Base-by-base conservation (phyloP, 192 early-diverging fungal species). In the Backusella morwellensis region DNA sequence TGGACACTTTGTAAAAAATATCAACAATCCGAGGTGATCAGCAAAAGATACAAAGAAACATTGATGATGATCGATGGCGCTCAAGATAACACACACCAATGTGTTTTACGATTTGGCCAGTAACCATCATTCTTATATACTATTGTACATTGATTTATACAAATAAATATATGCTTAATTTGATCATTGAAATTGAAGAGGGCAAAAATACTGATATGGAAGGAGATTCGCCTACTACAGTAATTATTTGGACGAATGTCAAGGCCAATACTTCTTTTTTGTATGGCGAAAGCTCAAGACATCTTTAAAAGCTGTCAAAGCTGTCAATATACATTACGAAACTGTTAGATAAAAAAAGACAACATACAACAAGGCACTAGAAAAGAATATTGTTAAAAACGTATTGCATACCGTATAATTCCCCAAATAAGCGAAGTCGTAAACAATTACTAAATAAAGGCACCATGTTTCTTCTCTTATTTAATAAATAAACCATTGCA, bases 281-380 rank as follows among this genome's bases (percentile, higher is more conserved):
- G 6, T n/a, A n/a, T 4, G 19, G 17, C 66, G 66, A 90, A 81
- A 40, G 83, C 75, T 17, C 88, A 50, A 36, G 86, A 84, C 41
- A 88, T 35, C 67, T 19, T 19, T n/a, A n/a, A 15, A 68, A 32
- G 15, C 67, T 34, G 67, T 32, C 19, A 38, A 68, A 11, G 2
- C 35, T 7, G 8, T 14, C 14, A 38, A 68, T 34, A 34, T 38
- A 4, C 29, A 68, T 35, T 34, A 9, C 17, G 67, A 68, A 34
- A 21, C 67, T 38, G 67, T 8, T 34, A 26, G 67, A 4, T 38
- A 68, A 68, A 35, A 35, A 12, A 68, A 17, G 35, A 34, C 17
- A 34, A 14, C 11, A 19, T 68, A 68, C 67, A 68, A 68, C 15
- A 38, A 38, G 35, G 14, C 35, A 15, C 32, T 15, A 68, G 66